Evolutionary conservation across 345 rosid species (phyloP).

Genomic region (Bruguiera sexangula): DNA sequence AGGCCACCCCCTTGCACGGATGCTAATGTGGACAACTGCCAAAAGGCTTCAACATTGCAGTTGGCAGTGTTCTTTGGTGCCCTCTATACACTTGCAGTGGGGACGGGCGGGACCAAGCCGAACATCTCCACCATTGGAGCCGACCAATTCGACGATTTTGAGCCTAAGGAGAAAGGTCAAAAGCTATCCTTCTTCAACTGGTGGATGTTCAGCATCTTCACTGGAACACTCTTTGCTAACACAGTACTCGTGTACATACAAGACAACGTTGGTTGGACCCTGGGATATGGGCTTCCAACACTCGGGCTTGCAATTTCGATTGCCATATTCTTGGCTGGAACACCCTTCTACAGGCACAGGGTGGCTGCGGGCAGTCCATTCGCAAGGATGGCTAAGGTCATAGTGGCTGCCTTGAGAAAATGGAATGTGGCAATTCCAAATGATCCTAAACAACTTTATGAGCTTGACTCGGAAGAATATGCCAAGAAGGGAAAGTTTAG

Average conservation of each 20-base stretch:
- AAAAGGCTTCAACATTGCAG: slow-evolving; percentile 53
- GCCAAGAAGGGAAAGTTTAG: slow-evolving; percentile 45
- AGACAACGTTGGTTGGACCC: slow-evolving; percentile 82
- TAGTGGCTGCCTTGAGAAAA: slow-evolving; percentile 65
- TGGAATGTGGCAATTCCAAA: slow-evolving; percentile 41
- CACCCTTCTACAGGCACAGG: slow-evolving; percentile 72
- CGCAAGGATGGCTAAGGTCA: slow-evolving; percentile 66
- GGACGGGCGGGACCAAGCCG: slow-evolving; percentile 91
- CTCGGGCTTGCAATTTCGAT: slow-evolving; percentile 60
- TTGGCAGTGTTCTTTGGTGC: slow-evolving; percentile 65
- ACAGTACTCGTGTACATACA: slow-evolving; percentile 80
- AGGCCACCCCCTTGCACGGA: slow-evolving; percentile 59
- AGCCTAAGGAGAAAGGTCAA: slow-evolving; percentile 65
- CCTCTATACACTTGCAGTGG: slow-evolving; percentile 65
- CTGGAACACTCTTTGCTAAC: slow-evolving; percentile 84
- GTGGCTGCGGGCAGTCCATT: slow-evolving; percentile 77
- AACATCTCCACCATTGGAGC: slow-evolving; percentile 93
- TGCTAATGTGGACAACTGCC: slow-evolving; percentile 36
- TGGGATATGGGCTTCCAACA: slow-evolving; percentile 80
- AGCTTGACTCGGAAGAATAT: slow-evolving; percentile 55
- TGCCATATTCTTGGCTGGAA: slow-evolving; percentile 56
- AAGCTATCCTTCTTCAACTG: slow-evolving; percentile 95
- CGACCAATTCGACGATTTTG: slow-evolving; percentile 83
- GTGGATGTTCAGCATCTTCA: slow-evolving; percentile 96
- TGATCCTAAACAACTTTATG: slow-evolving; percentile 46